Evolutionary conservation across 2,329 filamentous ascomycete species (phyloP).

Genomic region (Botrytis hyacinthi): DNA sequence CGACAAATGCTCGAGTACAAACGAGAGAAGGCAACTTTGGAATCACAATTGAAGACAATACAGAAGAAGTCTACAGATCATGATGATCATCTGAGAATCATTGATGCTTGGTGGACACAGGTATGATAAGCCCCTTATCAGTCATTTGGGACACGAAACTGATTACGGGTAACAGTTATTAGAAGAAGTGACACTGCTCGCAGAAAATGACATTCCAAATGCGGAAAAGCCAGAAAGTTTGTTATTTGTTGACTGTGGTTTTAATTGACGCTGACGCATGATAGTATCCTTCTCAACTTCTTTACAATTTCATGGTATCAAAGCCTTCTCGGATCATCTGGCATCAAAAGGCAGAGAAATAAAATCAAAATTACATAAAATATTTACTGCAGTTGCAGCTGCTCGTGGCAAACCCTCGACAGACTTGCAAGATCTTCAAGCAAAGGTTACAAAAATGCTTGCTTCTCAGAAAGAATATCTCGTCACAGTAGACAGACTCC

Average conservation of each 20-base stretch:
- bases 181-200: conserved; percentile 62
- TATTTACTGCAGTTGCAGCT: conserved; percentile 59
- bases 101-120: conserved; percentile 94
- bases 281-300: conserved; percentile 57
- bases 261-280: conserved; percentile 30
- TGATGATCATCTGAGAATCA: conserved; percentile 86
- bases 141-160: not conserved
- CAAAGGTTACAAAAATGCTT: conserved; percentile 70
- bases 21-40: conserved; percentile 78
- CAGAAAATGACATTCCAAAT: conserved; percentile 49
- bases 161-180: conserved; percentile 49
- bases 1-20: conserved; percentile 99
- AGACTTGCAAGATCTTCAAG: conserved; percentile 70
- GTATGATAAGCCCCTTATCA: conserved; percentile 49
- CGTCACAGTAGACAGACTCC: conserved; percentile 71
- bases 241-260: not conserved
- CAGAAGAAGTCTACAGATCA: conserved; percentile 77
- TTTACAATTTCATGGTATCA: conserved; percentile 59
- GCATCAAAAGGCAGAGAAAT: conserved; percentile 74
- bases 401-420: conserved; percentile 57
- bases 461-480: conserved; percentile 80
- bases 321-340: conserved; percentile 80
- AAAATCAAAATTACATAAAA: conserved; percentile 66
- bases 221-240: conserved; percentile 36
- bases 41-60: conserved; percentile 77